Percentiles rank a stretch among this genome's conserved stretches.
Evolutionary conservation across 805 yeast species (phyloP).

Genomic region (Pichia pseudocactophila): DNA sequence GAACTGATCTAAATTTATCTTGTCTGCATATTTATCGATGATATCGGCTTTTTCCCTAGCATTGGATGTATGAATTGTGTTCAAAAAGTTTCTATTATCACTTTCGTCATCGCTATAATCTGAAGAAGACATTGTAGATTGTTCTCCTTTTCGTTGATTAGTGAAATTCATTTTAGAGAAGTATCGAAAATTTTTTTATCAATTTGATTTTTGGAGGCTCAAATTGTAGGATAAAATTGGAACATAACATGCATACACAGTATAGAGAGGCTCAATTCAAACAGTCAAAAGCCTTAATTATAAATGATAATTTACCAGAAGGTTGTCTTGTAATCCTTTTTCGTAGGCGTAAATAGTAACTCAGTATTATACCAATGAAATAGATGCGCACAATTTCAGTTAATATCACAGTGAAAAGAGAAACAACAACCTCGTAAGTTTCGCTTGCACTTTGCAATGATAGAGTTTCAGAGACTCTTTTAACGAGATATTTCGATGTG

Average conservation of each 20-base stretch:
- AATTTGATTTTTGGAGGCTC: not conserved
- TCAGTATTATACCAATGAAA: slow-evolving; percentile 45
- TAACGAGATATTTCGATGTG: slow-evolving; percentile 5
- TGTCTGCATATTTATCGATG: slow-evolving; percentile 53
- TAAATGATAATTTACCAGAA: slow-evolving; percentile 1
- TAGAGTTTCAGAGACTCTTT: slow-evolving; percentile 17
- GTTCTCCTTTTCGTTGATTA: not conserved
- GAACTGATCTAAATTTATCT: slow-evolving; percentile 55
- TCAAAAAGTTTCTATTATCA: not conserved
- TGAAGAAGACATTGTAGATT: slow-evolving; percentile 5
- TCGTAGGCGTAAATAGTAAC: slow-evolving; percentile 9
- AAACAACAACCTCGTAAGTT: slow-evolving; percentile 46
- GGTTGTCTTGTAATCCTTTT: slow-evolving; percentile 6
- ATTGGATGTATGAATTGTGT: slow-evolving; percentile 6
- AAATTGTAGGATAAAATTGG: not conserved
- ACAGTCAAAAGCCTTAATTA: slow-evolving; percentile 5
- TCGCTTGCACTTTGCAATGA: slow-evolving; percentile 58
- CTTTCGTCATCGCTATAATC: slow-evolving; percentile 8
- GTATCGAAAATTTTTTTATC: no score
- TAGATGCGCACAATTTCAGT: slow-evolving; percentile 46
- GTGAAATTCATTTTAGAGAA: no score
- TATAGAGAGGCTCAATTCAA: not conserved
- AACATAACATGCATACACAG: not conserved
- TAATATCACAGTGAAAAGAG: slow-evolving; percentile 39
- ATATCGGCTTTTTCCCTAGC: slow-evolving; percentile 37